Conservation (phyloP, 768 basidiomycete genomes). For the Tulasnella sp. region DNA sequence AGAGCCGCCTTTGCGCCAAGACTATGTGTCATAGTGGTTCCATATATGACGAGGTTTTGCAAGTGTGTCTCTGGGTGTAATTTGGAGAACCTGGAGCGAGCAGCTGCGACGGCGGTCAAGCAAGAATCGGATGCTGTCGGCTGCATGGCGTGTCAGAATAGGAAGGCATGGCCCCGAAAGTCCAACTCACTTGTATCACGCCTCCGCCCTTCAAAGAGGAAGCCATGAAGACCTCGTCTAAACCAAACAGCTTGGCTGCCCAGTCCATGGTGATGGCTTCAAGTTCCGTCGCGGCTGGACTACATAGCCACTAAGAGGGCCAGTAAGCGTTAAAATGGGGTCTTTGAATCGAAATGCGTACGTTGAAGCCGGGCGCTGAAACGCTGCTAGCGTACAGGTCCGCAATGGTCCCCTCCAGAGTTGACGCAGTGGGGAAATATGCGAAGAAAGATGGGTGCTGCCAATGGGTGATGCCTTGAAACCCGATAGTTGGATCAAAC, state of each 20-base stretch:
- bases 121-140: slow-evolving; percentile 84
- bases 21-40: slow-evolving; percentile 89
- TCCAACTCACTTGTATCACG: slow-evolving; percentile 66
- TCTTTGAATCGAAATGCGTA: slow-evolving; percentile 40
- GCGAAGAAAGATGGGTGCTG: slow-evolving; percentile 90
- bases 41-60: slow-evolving; percentile 78
- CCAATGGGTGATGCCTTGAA: slow-evolving; percentile 82
- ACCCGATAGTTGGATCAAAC: not conserved
- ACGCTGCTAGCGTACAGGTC: slow-evolving; percentile 79
- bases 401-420: slow-evolving; percentile 80
- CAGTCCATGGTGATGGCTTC: slow-evolving; percentile 90
- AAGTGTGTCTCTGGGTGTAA: slow-evolving; percentile 54
- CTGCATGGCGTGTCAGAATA: slow-evolving; percentile 46
- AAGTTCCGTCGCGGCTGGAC: slow-evolving; percentile 90
- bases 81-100: slow-evolving; percentile 62
- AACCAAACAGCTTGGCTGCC: slow-evolving; percentile 80
- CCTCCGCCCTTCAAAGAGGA: slow-evolving; percentile 76
- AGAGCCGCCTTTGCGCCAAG: slow-evolving; percentile 78
- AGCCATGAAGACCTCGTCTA: slow-evolving; percentile 67
- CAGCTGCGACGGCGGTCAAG: slow-evolving; percentile 77
- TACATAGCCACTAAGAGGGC: slow-evolving; percentile 73
- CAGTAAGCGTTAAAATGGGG: not conserved
- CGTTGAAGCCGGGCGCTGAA: slow-evolving; percentile 88
- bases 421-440: slow-evolving; percentile 79
- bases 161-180: not conserved